Evolutionary conservation across 768 basidiomycete species (phyloP).

Genomic region (Naganishia kalamii): DNA sequence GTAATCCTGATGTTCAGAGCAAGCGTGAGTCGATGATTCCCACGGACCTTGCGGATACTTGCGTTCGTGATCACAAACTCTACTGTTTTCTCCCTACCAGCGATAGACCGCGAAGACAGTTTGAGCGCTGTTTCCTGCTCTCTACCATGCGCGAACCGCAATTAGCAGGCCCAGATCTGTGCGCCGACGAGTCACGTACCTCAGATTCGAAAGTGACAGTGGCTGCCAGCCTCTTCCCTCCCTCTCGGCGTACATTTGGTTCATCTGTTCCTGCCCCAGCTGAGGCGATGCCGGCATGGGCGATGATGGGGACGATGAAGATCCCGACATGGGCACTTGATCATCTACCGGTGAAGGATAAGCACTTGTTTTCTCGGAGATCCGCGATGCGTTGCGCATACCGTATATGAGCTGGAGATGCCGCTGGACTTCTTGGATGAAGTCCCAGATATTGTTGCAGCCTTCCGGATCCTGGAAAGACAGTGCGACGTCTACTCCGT

Average conservation of each 20-base stretch:
- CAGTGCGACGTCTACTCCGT: constrained; percentile 83
- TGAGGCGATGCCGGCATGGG: constrained; percentile 20
- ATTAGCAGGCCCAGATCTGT: neutral
- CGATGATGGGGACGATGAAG: constrained; percentile 21
- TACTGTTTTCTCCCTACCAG: constrained; percentile 23
- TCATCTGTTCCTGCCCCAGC: neutral
- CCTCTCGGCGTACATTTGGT: neutral
- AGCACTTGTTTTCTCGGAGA: neutral
- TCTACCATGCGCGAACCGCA: neutral
- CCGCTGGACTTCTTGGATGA: constrained; percentile 83
- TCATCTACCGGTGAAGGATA: neutral
- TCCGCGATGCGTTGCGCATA: neutral
- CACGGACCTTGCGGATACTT: neutral
- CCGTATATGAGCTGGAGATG: constrained; percentile 49
- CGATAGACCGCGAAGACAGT: neutral
- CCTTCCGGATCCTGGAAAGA: constrained; percentile 96
- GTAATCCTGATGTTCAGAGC: constrained; percentile 58
- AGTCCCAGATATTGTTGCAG: constrained; percentile 94
- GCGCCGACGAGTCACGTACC: neutral
- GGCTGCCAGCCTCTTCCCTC: neutral
- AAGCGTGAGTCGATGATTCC: neutral
- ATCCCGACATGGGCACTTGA: constrained; percentile 5
- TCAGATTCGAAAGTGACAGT: constrained; percentile 14
- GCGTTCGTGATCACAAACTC: constrained; percentile 21
- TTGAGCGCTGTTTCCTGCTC: constrained; percentile 20